Percentiles rank a stretch among this genome's conserved stretches.
phyloP scores from a whole-genome alignment of 805 yeast genomes.

The Sugiyamaella valdiviana region DNA sequence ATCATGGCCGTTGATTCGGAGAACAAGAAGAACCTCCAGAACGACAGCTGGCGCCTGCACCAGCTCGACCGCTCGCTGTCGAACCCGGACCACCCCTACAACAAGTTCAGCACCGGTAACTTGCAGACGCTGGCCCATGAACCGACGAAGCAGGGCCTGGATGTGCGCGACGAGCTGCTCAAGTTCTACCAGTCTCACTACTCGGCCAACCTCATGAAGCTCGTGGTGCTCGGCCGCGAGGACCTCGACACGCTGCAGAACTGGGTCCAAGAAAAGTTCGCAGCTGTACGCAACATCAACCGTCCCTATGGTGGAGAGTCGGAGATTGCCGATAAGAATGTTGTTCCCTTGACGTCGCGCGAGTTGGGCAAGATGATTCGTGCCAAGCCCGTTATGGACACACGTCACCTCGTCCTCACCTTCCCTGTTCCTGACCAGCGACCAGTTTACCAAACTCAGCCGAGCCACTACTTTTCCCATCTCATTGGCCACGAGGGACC shows the following conservation, averaged over 20 bases:
- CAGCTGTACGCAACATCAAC: conserved; percentile 50
- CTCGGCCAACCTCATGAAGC: conserved; percentile 82
- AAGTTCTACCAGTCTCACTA: conserved; percentile 67
- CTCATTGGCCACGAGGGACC: conserved; percentile 88
- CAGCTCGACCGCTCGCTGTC: conserved; percentile 75
- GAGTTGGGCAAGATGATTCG: conserved; percentile 50
- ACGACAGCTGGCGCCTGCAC: conserved; percentile 80
- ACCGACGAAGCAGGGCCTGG: conserved; percentile 55
- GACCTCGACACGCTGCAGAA: conserved; percentile 60
- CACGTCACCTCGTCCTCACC: conserved; percentile 55
- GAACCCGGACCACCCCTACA: conserved; percentile 73
- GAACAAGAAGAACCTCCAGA: conserved; percentile 88
- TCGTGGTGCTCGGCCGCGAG: conserved; percentile 80
- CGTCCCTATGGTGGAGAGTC: conserved; percentile 22
- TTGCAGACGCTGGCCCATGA: conserved; percentile 59
- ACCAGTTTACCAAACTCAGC: conserved; percentile 59
- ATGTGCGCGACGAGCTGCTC: conserved; percentile 75
- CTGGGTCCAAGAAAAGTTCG: conserved; percentile 65
- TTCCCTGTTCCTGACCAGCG: conserved; percentile 75
- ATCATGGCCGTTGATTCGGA: conserved; percentile 94
- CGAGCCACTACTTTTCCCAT: conserved; percentile 69
- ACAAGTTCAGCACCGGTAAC: conserved; percentile 89
- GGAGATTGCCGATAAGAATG: conserved; percentile 37
- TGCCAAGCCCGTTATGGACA: conserved; percentile 80
- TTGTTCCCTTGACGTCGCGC: conserved; percentile 40